These are phyloP conservation scores for Gaeumannomyces sp. DNA, from an alignment of 2,329 filamentous ascomycete genomes.

Conservation along the genomic window DNA sequence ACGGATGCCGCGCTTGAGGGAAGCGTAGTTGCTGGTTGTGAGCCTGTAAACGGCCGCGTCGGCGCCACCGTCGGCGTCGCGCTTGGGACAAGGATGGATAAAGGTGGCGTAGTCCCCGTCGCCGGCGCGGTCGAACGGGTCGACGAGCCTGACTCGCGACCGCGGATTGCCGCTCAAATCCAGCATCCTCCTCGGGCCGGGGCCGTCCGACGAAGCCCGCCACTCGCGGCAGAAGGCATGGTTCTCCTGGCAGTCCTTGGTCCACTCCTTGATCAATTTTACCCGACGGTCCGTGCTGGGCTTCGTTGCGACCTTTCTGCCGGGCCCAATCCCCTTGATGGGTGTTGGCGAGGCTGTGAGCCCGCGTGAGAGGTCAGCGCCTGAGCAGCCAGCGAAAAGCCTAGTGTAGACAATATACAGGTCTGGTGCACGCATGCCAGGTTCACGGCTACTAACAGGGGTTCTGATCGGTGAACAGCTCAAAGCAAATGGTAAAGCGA, in stretches of 20 bases:
- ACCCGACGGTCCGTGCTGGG: conserved; percentile 1
- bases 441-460: not conserved
- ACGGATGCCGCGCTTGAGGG: not conserved
- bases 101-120: conserved; percentile 3
- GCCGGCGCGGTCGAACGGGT: not conserved
- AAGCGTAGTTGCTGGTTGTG: conserved; percentile 2
- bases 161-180: conserved; percentile 9
- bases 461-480: conserved; percentile 3
- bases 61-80: not conserved
- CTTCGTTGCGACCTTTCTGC: conserved; percentile 5
- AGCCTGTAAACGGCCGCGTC: not conserved
- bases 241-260: conserved; percentile 2
- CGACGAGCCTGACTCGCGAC: conserved; percentile 7
- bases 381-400: not conserved
- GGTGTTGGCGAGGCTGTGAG: not conserved
- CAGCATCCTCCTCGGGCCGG: conserved; percentile 8
- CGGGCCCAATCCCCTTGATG: conserved; percentile 6
- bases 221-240: conserved; percentile 5
- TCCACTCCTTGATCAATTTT: conserved; percentile 7
- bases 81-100: not conserved
- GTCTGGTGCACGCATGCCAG: not conserved
- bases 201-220: not conserved
- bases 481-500: conserved; percentile 6
- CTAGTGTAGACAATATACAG: not conserved
- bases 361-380: not conserved